Conservation (phyloP, 2,329 filamentous ascomycete genomes). For the Sclerotinia spermophila region DNA sequence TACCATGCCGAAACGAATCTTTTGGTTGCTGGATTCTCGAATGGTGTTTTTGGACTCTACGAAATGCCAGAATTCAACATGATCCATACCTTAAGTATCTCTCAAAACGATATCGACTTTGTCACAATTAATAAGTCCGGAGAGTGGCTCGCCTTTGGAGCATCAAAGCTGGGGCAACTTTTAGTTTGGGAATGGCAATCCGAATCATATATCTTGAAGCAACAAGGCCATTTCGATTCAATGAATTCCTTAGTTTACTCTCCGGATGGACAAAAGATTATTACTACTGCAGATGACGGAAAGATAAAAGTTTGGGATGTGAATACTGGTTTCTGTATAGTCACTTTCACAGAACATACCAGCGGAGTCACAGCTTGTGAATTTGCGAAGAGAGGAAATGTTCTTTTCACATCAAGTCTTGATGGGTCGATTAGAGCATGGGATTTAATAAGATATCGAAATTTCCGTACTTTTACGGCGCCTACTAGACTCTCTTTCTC, state of each 20-base stretch:
- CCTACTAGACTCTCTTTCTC: slow-evolving; percentile 89
- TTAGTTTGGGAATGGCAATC: slow-evolving; percentile 99
- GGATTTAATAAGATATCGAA: slow-evolving; percentile 93
- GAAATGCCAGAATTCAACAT: slow-evolving; percentile 94
- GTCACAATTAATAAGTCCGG: slow-evolving; percentile 92
- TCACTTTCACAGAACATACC: slow-evolving; percentile 96
- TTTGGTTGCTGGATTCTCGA: slow-evolving; percentile 95
- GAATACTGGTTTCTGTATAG: slow-evolving; percentile 93
- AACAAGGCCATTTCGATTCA: slow-evolving; percentile 94
- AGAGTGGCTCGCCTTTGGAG: slow-evolving; percentile 96
- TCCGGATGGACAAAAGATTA: slow-evolving; percentile 86
- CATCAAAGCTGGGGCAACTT: slow-evolving; percentile 91
- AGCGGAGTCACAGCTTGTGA: slow-evolving; percentile 92
- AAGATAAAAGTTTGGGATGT: slow-evolving; percentile 99
- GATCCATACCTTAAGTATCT: slow-evolving; percentile 90
- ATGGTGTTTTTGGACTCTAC: slow-evolving; percentile 89
- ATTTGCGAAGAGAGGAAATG: slow-evolving; percentile 91
- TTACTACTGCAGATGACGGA: slow-evolving; percentile 92
- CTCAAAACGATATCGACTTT: slow-evolving; percentile 92
- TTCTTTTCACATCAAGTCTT: slow-evolving; percentile 90
- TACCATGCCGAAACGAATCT: slow-evolving; percentile 85
- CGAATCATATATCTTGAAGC: slow-evolving; percentile 96
- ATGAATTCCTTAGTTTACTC: slow-evolving; percentile 94
- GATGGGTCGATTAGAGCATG: slow-evolving; percentile 94
- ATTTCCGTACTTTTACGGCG: slow-evolving; percentile 96